A percentile compares a stretch with the other conserved stretches of the same genome.
phyloP scores from a whole-genome alignment of 352 stramenopile species.

The Phytophthora pini region DNA sequence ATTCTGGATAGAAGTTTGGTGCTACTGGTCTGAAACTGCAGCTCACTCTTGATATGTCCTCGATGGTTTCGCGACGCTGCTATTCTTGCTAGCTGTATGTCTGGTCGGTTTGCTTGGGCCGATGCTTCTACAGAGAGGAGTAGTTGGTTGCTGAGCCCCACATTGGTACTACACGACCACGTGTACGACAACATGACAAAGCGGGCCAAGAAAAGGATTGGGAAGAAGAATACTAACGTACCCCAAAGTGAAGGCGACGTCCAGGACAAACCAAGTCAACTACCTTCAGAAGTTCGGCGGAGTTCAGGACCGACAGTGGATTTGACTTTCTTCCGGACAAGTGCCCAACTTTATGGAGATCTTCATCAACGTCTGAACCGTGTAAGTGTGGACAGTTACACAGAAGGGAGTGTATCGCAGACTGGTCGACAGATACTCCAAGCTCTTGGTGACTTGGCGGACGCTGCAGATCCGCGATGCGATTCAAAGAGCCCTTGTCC shows the following conservation, averaged over 20 bases:
- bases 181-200: constrained; percentile 28
- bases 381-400: constrained; percentile 31
- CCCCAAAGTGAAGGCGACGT: constrained; percentile 1
- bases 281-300: too few species aligned
- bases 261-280: background rate
- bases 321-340: constrained; percentile 31
- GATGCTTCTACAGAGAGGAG: background rate
- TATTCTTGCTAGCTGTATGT: constrained; percentile 27
- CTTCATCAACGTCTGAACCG: constrained; percentile 41
- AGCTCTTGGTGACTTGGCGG: constrained; percentile 28
- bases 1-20: constrained; percentile 7
- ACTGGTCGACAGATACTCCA: constrained; percentile 41
- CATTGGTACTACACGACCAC: background rate
- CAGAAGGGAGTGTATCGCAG: constrained; percentile 38
- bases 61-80: constrained; percentile 16
- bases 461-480: constrained; percentile 21
- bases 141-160: constrained; percentile 5
- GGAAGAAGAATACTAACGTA: constrained; percentile 17
- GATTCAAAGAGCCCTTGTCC: constrained; percentile 30
- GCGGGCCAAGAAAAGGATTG: constrained; percentile 25
- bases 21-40: background rate
- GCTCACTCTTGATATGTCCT: too few species aligned
- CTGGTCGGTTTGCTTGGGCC: background rate
- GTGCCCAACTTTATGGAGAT: constrained; percentile 46
- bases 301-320: constrained; percentile 9